Conservation (phyloP, 2,329 filamentous ascomycete genomes). For the Stachybotrys echinatus region DNA sequence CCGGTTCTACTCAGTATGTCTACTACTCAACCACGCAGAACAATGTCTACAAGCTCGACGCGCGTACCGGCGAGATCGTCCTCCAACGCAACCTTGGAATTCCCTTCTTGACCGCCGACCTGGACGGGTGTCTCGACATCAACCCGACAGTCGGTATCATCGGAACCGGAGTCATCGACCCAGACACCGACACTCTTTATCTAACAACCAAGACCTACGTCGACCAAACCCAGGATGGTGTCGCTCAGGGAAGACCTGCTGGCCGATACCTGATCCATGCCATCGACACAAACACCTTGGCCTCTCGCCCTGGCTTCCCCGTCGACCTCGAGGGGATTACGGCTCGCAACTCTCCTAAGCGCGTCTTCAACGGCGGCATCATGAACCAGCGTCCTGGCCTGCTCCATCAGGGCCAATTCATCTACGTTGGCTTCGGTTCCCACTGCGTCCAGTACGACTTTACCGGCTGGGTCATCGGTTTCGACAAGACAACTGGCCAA, state of each 20-base stretch:
- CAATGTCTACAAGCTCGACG: constrained; percentile 51
- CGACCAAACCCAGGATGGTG: constrained; percentile 20
- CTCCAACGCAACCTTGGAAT: constrained; percentile 39
- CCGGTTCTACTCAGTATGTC: constrained; percentile 43
- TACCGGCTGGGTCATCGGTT: constrained; percentile 45
- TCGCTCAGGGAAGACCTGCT: constrained; percentile 24
- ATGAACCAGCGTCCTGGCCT: constrained; percentile 46
- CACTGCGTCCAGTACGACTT: constrained; percentile 54
- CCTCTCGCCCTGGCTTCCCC: constrained; percentile 36
- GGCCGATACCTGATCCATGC: constrained; percentile 32
- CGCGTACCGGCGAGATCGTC: constrained; percentile 48
- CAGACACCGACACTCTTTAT: constrained; percentile 37
- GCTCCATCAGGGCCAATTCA: constrained; percentile 35
- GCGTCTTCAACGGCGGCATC: constrained; percentile 48
- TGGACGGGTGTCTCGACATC: constrained; percentile 43
- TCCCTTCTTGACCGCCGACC: constrained; percentile 43
- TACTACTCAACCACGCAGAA: constrained; percentile 54
- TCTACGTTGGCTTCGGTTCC: constrained; percentile 50
- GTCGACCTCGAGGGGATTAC: constrained; percentile 39
- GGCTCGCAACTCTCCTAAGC: constrained; percentile 38
- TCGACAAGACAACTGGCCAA: constrained; percentile 34
- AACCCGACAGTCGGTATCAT: constrained; percentile 40
- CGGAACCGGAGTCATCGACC: constrained; percentile 40
- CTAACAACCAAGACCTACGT: constrained; percentile 37
- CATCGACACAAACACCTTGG: constrained; percentile 30